A percentile compares a stretch with the other conserved stretches of the same genome.
Evolutionary conservation across 306 rosid genomes (phyloP).

Genomic region (Quercus glauca): DNA sequence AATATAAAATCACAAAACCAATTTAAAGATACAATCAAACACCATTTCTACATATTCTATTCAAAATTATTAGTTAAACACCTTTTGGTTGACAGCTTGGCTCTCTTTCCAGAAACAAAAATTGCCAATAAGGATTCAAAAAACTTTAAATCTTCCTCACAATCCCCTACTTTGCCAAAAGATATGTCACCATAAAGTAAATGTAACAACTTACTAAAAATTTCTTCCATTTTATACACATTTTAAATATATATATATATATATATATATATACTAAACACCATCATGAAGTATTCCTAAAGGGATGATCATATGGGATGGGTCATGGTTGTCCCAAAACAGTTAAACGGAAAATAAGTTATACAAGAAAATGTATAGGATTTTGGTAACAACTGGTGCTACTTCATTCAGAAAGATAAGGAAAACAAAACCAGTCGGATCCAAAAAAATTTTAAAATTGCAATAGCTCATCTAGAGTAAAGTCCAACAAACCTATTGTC

Average conservation of each 20-base stretch:
- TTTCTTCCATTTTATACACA: too few relatives aligned
- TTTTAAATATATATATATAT: not conserved
- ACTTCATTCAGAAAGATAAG: not conserved
- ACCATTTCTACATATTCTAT: not conserved
- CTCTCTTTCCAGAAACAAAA: not conserved
- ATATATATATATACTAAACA: not conserved
- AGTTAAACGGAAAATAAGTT: not conserved
- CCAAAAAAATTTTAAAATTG: not conserved
- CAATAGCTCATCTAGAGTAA: not conserved
- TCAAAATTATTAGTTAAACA: not conserved
- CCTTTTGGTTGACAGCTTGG: not conserved
- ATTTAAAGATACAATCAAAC: not conserved
- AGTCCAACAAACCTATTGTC: not conserved
- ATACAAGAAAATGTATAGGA: not conserved
- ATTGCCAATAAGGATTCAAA: not conserved
- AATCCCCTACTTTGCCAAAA: not conserved
- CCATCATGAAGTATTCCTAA: not conserved
- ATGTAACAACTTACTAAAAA: not conserved
- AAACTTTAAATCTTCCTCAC: not conserved
- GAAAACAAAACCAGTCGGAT: not conserved
- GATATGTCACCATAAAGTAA: not conserved
- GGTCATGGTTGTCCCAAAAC: not conserved
- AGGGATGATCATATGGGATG: not conserved
- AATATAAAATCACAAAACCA: not conserved
- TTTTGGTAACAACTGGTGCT: not conserved